Conservation (phyloP, 2,329 filamentous ascomycete genomes). For the Colletotrichum agaves region DNA sequence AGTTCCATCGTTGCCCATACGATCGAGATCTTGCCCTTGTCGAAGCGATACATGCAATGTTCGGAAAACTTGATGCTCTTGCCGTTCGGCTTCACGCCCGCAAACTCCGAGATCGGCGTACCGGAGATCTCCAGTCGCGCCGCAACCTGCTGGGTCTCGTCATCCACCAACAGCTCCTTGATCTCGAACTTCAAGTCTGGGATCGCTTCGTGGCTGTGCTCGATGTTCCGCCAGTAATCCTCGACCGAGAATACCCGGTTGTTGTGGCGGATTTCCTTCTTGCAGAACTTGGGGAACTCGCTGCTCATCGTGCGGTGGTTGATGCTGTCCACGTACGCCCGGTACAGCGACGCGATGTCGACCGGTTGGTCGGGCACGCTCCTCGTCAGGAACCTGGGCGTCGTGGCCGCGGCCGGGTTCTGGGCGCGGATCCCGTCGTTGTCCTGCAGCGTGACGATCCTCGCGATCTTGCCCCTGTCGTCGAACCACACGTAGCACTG, state of each 20-base stretch:
- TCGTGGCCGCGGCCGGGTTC: conserved; percentile 13
- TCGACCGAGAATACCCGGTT: conserved; percentile 38
- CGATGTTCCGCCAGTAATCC: conserved; percentile 45
- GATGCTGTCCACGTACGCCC: conserved; percentile 46
- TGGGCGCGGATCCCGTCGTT: conserved; percentile 32
- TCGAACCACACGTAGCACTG: conserved; percentile 36
- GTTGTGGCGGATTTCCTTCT: conserved; percentile 46
- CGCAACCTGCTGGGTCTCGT: conserved; percentile 45
- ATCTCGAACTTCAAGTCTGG: conserved; percentile 43
- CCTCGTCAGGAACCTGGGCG: conserved; percentile 25
- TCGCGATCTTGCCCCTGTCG: conserved; percentile 27
- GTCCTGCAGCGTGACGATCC: conserved; percentile 32
- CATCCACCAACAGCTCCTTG: conserved; percentile 45
- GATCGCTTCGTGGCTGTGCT: conserved; percentile 43
- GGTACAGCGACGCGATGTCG: conserved; percentile 39
- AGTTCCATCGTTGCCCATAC: conserved; percentile 50
- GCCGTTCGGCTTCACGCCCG: conserved; percentile 45
- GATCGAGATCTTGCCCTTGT: conserved; percentile 45
- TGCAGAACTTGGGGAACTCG: conserved; percentile 43
- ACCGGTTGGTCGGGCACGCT: conserved; percentile 13
- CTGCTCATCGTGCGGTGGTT: conserved; percentile 43
- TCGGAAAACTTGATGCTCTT: conserved; percentile 45
- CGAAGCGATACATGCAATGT: conserved; percentile 49
- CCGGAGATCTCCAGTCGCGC: conserved; percentile 46
- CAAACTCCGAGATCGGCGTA: conserved; percentile 42